Evolutionary conservation across 2,329 filamentous ascomycete genomes (phyloP).

Genomic region (Balansia obtecta): DNA sequence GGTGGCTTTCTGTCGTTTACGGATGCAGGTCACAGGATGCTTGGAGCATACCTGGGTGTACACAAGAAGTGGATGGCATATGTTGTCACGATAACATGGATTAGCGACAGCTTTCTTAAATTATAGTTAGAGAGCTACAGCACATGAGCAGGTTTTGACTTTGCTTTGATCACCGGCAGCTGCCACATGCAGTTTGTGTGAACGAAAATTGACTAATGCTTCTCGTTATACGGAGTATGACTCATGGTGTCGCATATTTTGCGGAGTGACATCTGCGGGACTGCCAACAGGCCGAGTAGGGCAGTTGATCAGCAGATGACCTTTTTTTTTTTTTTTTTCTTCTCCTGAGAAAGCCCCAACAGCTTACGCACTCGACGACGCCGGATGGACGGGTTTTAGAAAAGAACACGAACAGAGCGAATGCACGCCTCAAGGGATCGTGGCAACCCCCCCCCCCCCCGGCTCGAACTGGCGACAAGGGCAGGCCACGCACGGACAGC

Average conservation of each 20-base stretch:
- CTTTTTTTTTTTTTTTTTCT: no score
- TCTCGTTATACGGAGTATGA: no score
- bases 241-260: no score
- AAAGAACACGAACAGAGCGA: constrained; percentile 56
- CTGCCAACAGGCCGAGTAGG: no score
- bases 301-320: no score
- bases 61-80: background rate
- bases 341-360: no score
- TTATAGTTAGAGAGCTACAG: no score
- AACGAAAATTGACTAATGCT: background rate
- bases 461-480: constrained; percentile 39
- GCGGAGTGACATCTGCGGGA: no score
- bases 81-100: background rate
- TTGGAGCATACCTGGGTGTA: constrained; percentile 2
- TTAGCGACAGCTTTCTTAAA: background rate
- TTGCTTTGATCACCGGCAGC: background rate
- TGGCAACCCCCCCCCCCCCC: constrained; percentile 28
- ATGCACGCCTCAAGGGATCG: constrained; percentile 9
- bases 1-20: constrained; percentile 1
- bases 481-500: constrained; percentile 42
- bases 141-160: no score
- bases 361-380: no score
- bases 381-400: constrained; percentile 48
- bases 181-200: background rate
- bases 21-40: constrained; percentile 5